Percentiles rank a stretch among this genome's conserved stretches.
These are phyloP conservation scores for Tetrastigma voinierianum DNA, from an alignment of 164 flowering plant genomes.

Conservation along the genomic window DNA sequence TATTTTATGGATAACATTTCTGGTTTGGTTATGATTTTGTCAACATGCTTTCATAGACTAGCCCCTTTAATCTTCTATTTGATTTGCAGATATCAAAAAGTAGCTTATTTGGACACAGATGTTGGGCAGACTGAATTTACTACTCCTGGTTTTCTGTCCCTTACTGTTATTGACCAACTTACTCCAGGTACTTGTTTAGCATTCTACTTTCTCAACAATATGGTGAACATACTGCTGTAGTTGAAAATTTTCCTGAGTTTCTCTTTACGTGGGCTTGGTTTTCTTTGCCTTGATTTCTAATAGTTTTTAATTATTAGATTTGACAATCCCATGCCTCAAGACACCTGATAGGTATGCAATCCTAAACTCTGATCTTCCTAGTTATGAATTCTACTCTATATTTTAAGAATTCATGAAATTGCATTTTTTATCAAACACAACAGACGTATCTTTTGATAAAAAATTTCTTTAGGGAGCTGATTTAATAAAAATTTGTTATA, in stretches of 20 bases:
- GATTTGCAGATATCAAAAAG: slow-evolving; percentile 56
- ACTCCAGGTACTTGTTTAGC: slow-evolving; percentile 49
- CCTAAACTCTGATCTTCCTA: not conserved
- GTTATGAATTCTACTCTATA: not conserved
- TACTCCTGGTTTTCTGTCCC: slow-evolving; percentile 85
- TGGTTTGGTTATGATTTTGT: no score
- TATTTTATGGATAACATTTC: no score
- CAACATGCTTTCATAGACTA: no score
- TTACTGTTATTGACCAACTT: slow-evolving; percentile 54
- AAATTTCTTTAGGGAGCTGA: no score
- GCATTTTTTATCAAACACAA: not conserved
- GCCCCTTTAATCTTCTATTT: not conserved
- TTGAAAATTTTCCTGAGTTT: not conserved
- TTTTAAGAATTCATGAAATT: not conserved
- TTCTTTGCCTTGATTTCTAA: slow-evolving; percentile 4
- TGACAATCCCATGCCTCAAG: slow-evolving; percentile 71
- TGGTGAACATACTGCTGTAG: not conserved
- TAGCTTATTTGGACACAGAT: slow-evolving; percentile 91
- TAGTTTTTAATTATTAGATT: slow-evolving; percentile 36
- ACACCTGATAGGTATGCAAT: slow-evolving; percentile 75
- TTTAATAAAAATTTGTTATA: no score
- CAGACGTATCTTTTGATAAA: no score
- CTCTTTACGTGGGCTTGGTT: not conserved
- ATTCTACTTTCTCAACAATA: not conserved
- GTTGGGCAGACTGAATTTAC: slow-evolving; percentile 96